Evolutionary conservation across 495 filamentous ascomycete species (phyloP).

Genomic region (Penicillium robsamsonii): DNA sequence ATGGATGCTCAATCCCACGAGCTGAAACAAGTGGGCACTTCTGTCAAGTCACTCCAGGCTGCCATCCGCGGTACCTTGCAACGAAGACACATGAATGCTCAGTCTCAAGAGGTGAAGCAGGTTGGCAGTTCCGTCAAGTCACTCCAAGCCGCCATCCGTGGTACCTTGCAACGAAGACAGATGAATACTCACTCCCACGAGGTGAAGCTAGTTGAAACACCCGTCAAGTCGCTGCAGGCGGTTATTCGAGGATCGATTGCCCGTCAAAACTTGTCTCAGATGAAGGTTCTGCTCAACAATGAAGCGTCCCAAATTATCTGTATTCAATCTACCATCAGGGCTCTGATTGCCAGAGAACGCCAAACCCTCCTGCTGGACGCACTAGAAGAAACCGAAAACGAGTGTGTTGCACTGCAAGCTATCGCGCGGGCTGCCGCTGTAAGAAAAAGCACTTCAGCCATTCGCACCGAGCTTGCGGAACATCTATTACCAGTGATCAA

Average conservation of each 20-base stretch:
- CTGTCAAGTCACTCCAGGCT: conserved; percentile 43
- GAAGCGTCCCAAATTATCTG: conserved; percentile 37
- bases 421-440: conserved; percentile 38
- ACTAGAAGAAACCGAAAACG: conserved; percentile 29
- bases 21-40: conserved; percentile 27
- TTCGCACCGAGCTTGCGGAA: conserved; percentile 29
- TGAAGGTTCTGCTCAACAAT: conserved; percentile 30
- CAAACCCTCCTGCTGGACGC: conserved; percentile 29
- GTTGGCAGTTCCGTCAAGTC: conserved; percentile 50
- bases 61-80: conserved; percentile 58
- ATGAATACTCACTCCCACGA: conserved; percentile 54
- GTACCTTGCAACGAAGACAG: conserved; percentile 47
- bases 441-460: conserved; percentile 24
- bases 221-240: conserved; percentile 37
- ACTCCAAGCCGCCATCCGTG: conserved; percentile 71
- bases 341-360: conserved; percentile 34
- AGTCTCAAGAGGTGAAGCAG: conserved; percentile 46
- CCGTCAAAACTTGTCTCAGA: conserved; percentile 39
- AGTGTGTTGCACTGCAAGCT: conserved; percentile 42
- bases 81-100: conserved; percentile 44
- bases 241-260: conserved; percentile 52
- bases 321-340: conserved; percentile 47
- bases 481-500: conserved; percentile 28
- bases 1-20: conserved; percentile 53
- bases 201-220: conserved; percentile 30